phyloP scores from a whole-genome alignment of 1,139 yeast genomes.

The Debaryomycetaceae sp. region DNA sequence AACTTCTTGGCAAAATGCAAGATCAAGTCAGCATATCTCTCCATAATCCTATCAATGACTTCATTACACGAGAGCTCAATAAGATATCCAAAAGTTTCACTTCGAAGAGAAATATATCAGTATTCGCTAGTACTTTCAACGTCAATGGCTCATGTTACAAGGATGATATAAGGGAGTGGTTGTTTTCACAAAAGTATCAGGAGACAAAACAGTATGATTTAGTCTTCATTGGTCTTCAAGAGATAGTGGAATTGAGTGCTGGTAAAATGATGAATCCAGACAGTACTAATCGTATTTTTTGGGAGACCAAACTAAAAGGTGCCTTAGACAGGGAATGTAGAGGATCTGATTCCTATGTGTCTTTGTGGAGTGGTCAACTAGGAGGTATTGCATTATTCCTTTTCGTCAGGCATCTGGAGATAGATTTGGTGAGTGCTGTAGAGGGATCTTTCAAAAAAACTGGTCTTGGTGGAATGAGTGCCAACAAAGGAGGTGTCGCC shows the following conservation, averaged over 20 bases:
- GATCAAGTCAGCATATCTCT: constrained; percentile 47
- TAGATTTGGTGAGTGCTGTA: constrained; percentile 56
- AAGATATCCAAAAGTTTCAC: constrained; percentile 48
- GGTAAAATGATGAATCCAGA: constrained; percentile 86
- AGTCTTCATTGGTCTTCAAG: constrained; percentile 84
- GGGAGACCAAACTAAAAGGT: constrained; percentile 71
- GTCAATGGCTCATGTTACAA: constrained; percentile 59
- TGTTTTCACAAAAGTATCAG: constrained; percentile 41
- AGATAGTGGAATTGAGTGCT: constrained; percentile 86
- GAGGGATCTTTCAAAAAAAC: constrained; percentile 85
- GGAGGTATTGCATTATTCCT: constrained; percentile 87
- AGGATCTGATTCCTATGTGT: constrained; percentile 50
- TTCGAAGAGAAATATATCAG: constrained; percentile 45
- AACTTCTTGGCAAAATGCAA: constrained; percentile 46
- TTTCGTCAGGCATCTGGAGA: constrained; percentile 53
- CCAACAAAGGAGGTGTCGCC: constrained; percentile 93
- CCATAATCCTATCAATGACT: constrained; percentile 71
- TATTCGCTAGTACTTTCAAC: constrained; percentile 68
- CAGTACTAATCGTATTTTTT: constrained; percentile 61
- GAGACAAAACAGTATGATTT: constrained; percentile 48
- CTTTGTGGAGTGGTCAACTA: constrained; percentile 82
- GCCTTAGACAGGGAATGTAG: constrained; percentile 46
- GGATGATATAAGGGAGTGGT: constrained; percentile 54
- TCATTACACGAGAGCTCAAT: constrained; percentile 53
- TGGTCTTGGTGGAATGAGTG: constrained; percentile 92